Evolutionary conservation across 352 stramenopile genomes (phyloP).

Genomic region (Phytopythium oedochilum): DNA sequence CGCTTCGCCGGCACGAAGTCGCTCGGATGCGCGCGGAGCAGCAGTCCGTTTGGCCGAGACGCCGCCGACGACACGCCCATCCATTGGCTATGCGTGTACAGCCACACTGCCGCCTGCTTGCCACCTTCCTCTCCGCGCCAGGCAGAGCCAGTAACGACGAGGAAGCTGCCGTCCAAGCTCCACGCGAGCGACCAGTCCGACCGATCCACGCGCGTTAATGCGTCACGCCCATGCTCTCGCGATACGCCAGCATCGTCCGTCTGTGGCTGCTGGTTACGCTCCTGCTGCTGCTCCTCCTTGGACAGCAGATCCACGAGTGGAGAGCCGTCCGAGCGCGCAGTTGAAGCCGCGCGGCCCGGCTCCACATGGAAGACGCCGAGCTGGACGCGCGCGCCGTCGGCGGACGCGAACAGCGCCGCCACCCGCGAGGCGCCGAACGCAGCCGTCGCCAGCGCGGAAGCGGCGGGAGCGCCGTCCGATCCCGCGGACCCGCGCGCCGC

Average conservation of each 20-base stretch:
- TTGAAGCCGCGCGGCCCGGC: not conserved
- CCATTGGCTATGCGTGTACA: conserved; percentile 33
- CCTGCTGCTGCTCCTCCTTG: not conserved
- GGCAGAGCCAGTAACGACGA: conserved; percentile 37
- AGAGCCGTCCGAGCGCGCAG: not conserved
- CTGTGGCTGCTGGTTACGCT: not conserved
- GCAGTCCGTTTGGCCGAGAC: conserved; percentile 3
- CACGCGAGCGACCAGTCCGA: conserved; percentile 29
- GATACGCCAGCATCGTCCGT: no score
- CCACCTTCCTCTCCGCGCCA: conserved; percentile 7
- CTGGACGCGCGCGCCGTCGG: conserved; percentile 14
- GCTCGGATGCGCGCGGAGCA: conserved; percentile 26
- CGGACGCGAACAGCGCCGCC: conserved; percentile 29
- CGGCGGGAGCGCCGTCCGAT: not conserved
- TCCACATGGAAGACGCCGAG: conserved; percentile 30
- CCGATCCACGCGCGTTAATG: no score
- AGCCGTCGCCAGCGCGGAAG: conserved; percentile 9
- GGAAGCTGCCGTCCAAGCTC: conserved; percentile 48
- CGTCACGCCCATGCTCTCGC: no score
- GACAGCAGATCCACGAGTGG: conserved; percentile 17
- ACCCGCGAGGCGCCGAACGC: conserved; percentile 17
- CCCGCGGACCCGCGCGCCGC: conserved; percentile 14
- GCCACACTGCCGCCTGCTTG: conserved; percentile 30
- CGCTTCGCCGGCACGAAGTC: conserved; percentile 36
- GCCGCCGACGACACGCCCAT: conserved; percentile 8